Evolutionary conservation across 129 eudicot genomes (phyloP).

Genomic region (Kitagawia praeruptora): DNA sequence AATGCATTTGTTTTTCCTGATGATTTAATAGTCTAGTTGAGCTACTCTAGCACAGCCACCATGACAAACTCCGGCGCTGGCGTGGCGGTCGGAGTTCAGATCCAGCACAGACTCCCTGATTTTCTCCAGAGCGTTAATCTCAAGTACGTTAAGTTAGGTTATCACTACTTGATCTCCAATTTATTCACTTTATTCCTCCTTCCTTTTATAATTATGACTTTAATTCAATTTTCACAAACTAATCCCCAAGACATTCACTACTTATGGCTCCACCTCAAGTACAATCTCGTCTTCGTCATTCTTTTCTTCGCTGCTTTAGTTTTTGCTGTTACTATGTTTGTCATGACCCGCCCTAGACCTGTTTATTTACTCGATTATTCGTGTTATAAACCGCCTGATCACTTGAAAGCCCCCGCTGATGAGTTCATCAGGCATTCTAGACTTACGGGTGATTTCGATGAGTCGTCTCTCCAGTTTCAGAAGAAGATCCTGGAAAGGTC

Average conservation of each 20-base stretch:
- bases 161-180: constrained; percentile 62
- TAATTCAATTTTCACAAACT: constrained; percentile 47
- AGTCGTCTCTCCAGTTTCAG: constrained; percentile 50
- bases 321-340: constrained; percentile 60
- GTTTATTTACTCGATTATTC: constrained; percentile 53
- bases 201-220: constrained; percentile 36
- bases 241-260: constrained; percentile 51
- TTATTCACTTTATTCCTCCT: constrained; percentile 42
- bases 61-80: constrained; percentile 19
- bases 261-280: constrained; percentile 53
- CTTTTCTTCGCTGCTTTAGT: constrained; percentile 40
- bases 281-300: constrained; percentile 56
- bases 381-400: constrained; percentile 47
- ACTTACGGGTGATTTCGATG: constrained; percentile 57
- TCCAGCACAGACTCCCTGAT: constrained; percentile 56
- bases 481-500: constrained; percentile 53
- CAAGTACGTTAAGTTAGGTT: constrained; percentile 68
- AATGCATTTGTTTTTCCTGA: not conserved
- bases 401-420: constrained; percentile 34
- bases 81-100: constrained; percentile 39
- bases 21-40: not conserved
- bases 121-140: constrained; percentile 67
- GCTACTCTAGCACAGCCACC: constrained; percentile 2
- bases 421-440: constrained; percentile 49
- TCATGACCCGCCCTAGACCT: constrained; percentile 62